These are phyloP conservation scores for Moesziomyces antarcticus DNA, from an alignment of 1,284 basidiomycete species.

Conservation along the genomic window DNA sequence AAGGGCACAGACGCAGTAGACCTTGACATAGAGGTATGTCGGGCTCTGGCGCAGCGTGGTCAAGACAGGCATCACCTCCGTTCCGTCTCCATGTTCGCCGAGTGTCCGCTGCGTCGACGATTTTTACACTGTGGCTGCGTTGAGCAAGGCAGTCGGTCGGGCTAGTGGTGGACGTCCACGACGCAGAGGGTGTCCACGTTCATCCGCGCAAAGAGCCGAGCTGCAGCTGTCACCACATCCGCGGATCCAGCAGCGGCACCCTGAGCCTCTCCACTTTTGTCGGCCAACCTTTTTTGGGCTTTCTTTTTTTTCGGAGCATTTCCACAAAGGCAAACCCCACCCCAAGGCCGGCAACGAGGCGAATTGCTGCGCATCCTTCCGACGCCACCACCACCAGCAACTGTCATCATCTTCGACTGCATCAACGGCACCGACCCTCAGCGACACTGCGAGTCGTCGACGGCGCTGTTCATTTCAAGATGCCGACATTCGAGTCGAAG, in stretches of 20 bases:
- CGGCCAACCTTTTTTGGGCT: conserved; percentile 5
- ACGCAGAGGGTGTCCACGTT: conserved; percentile 13
- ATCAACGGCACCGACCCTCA: too few relatives aligned
- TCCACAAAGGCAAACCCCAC: not conserved
- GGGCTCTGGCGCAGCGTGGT: conserved; percentile 55
- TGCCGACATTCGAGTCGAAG: conserved; percentile 53
- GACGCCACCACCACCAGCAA: not conserved
- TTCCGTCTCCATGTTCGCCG: conserved; percentile 6
- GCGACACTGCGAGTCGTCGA: not conserved
- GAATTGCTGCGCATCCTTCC: not conserved
- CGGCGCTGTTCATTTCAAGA: not conserved
- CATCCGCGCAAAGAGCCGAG: conserved; percentile 4
- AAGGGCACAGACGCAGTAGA: conserved; percentile 59
- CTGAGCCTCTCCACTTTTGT: not conserved
- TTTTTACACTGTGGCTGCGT: not conserved
- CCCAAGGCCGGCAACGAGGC: too few relatives aligned
- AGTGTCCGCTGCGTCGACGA: conserved; percentile 2
- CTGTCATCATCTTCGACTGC: not conserved
- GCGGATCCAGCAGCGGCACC: conserved; percentile 2
- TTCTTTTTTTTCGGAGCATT: conserved; percentile 3
- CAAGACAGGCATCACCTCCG: conserved; percentile 47
- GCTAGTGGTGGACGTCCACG: not conserved
- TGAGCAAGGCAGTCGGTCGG: conserved; percentile 3
- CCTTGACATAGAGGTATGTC: conserved; percentile 63
- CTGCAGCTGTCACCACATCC: conserved; percentile 3